Evolutionary conservation across 2,329 filamentous ascomycete species (phyloP).

Genomic region (Sporothrix variecibatus): DNA sequence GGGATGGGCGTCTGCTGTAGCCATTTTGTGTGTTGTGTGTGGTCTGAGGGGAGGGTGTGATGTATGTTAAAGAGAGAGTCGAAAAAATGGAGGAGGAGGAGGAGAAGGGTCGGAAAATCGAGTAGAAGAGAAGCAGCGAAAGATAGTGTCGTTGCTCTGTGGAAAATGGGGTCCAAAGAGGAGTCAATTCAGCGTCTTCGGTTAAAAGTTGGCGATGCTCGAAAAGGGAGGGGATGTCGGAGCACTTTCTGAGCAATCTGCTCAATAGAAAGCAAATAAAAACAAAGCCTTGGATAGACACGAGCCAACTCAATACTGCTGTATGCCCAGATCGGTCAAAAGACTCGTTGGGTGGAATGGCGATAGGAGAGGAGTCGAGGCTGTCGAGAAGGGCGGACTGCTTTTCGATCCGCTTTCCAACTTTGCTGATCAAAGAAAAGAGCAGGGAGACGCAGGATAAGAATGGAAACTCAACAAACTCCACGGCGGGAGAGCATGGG

Average conservation of each 20-base stretch:
- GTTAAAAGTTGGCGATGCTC: slow-evolving; percentile 8
- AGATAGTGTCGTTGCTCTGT: not conserved
- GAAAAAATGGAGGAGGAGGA: not conserved
- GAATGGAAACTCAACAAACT: not conserved
- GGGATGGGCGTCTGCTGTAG: slow-evolving; percentile 25
- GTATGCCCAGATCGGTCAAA: not conserved
- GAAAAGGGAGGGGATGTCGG: not conserved
- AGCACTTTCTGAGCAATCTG: not conserved
- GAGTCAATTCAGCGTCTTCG: slow-evolving; percentile 9
- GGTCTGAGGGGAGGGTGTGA: not conserved
- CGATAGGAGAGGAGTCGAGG: not conserved
- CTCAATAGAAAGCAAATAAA: not conserved
- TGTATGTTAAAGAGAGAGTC: not conserved
- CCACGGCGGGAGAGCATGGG: slow-evolving; percentile 12
- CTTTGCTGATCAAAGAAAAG: not conserved
- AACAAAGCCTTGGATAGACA: not conserved
- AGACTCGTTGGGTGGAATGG: not conserved
- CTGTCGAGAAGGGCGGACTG: not conserved
- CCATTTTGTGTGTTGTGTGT: slow-evolving; percentile 20
- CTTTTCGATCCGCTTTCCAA: not conserved
- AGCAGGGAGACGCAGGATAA: not conserved
- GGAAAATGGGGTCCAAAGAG: not conserved
- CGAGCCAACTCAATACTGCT: not conserved
- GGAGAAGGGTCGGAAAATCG: not conserved
- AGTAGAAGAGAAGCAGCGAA: not conserved